Base-by-base conservation (phyloP, 768 basidiomycete species). In the Erythrobasidium yunnanense region DNA sequence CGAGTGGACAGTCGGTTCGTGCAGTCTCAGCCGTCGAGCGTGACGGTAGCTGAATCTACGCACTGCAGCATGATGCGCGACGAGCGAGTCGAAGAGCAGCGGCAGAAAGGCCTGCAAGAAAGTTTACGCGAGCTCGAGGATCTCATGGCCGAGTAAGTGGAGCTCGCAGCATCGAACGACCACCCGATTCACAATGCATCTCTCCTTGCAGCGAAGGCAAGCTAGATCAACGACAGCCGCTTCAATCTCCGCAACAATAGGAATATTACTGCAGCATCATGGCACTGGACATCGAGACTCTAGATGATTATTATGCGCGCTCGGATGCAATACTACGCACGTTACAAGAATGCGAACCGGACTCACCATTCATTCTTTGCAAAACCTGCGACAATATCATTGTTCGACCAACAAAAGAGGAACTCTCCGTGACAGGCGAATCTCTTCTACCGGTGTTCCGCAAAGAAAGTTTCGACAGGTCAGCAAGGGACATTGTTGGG, bases 1-100 rank as follows among this genome's bases (percentile, higher is more conserved):
- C 80, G 93, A 38, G 79, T 90, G 42, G 89, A 99, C 77, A 79
- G 86, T 35, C 81, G 90, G 93, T 91, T 55, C 58, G 85, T 73
- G 13, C 46, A 49, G 17, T 18, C 6, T n/a, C 29, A 17, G 15
- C 29, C 29, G 25, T 11, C 22, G 8, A 52, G 15, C 13, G 18
- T 52, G 20, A 52, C 27, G 18, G 18, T 23, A 52, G 50, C 7
- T 23, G 25, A 13, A 7, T 58, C 15, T 46, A 15, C 22, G 17
- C 4, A 27, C 13, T 18, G 5, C 60, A 63, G 60, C 20, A 68
- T 68, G 67, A 18, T 68, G 22, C 45, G 55, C 15, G 67, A 68
- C 46, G 67, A 68, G 32, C 63, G 67, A 17, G 51, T 68, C 13
- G 47, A 68, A 17, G 49, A 63, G n/a, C 30, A 65, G 8, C 47